Conservation (phyloP, 805 yeast genomes). For the Candida rishiriensis region DNA sequence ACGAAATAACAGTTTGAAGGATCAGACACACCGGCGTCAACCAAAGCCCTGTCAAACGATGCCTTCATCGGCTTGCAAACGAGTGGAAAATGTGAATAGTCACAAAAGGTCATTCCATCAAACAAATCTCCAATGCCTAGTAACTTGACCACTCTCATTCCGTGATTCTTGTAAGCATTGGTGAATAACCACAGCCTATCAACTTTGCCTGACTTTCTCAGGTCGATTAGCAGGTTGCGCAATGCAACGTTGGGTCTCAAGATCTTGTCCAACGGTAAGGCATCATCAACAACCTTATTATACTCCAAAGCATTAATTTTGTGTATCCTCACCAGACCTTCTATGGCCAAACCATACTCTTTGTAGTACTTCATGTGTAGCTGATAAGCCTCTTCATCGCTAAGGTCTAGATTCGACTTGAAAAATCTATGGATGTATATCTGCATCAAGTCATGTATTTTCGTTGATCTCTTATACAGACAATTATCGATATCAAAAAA, state of each 20-base stretch:
- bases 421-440: conserved; percentile 78
- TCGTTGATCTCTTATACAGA: conserved; percentile 67
- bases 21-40: conserved; percentile 53
- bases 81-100: conserved; percentile 65
- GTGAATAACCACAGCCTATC: conserved; percentile 88
- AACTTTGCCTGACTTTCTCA: conserved; percentile 45
- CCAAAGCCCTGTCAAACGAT: conserved; percentile 62
- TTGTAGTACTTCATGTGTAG: conserved; percentile 75
- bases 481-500: conserved; percentile 95
- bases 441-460: conserved; percentile 85
- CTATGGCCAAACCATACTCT: conserved; percentile 88
- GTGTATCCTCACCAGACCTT: conserved; percentile 71
- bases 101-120: conserved; percentile 92
- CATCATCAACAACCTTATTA: conserved; percentile 85
- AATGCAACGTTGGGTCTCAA: conserved; percentile 56
- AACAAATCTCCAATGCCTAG: conserved; percentile 89
- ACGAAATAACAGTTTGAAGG: conserved; percentile 61
- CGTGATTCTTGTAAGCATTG: conserved; percentile 92
- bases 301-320: conserved; percentile 85
- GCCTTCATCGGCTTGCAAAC: conserved; percentile 85
- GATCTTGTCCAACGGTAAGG: conserved; percentile 80
- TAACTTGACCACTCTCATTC: conserved; percentile 68
- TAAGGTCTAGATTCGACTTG: conserved; percentile 53
- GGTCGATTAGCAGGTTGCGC: conserved; percentile 45
- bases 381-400: conserved; percentile 67